phyloP scores from a whole-genome alignment of 306 rosid species.

The Senna tora region DNA sequence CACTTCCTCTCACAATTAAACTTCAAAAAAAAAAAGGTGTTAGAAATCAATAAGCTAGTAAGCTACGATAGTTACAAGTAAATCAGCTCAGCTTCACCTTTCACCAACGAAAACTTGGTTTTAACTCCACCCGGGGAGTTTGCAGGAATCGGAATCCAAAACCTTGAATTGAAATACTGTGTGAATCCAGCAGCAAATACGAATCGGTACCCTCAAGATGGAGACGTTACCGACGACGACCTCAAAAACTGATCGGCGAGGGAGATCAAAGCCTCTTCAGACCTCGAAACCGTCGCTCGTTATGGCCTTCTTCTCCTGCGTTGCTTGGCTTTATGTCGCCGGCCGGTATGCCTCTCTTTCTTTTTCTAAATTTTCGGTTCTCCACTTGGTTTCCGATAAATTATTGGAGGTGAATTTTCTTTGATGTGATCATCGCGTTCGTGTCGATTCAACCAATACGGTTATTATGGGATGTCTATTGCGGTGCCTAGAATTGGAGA shows the following conservation, averaged over 20 bases:
- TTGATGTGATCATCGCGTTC: background rate
- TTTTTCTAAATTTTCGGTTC: background rate
- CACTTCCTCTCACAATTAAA: background rate
- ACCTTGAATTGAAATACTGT: conserved; percentile 13
- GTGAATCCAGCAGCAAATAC: background rate
- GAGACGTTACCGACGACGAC: conserved; percentile 70
- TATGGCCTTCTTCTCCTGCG: conserved; percentile 87
- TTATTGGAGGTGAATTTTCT: background rate
- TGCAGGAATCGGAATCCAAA: conserved; percentile 16
- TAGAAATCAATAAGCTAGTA: background rate
- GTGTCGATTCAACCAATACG: background rate
- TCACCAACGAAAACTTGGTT: background rate
- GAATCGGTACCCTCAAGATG: conserved; percentile 43
- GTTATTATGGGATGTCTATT: background rate
- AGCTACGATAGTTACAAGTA: background rate
- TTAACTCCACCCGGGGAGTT: background rate
- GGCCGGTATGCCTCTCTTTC: conserved; percentile 60
- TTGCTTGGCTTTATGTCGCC: conserved; percentile 99
- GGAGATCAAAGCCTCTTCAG: conserved; percentile 74
- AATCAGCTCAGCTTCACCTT: background rate
- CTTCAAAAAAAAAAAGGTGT: background rate
- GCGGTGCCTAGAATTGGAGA: background rate
- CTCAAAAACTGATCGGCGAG: conserved; percentile 59
- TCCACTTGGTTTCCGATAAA: background rate
- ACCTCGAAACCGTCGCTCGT: conserved; percentile 78